Base-by-base conservation (phyloP, 2,329 filamentous ascomycete species). In the Colletotrichum chlorophyti region DNA sequence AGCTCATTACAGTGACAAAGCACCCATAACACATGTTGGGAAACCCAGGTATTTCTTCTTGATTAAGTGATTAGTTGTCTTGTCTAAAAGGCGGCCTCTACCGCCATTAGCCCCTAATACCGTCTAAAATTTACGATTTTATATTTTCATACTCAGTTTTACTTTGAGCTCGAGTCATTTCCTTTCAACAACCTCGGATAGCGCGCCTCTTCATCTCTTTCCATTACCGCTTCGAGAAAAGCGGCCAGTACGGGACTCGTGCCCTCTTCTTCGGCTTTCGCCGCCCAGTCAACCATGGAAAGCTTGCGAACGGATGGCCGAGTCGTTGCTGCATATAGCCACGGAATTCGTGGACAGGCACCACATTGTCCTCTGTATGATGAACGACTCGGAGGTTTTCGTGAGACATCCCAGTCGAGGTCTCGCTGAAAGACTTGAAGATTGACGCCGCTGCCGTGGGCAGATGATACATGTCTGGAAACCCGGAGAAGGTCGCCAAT, bases 301-400 rank as follows among this genome's bases (percentile, higher is more conserved):
- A 4, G 23, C 32, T 32, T 14, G 10, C 11, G n/a, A 53, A 53
- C 6, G 24, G 11, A 2, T 23, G 32, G 5, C 50, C 50, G 17
- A 53, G 47, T 2, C 32, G 31, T 5, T 8, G n/a, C 17, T 53
- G 40, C 50, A 53, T 53, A 19, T 53, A 47, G 1, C 6, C 9
- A 1, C 15, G 32, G 24, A 53, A 53, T 19, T 47, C 50, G 12
- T 38, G 41, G 6, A 53, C 50, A 6, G 50, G 50, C 5, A 53
- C 50, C 24, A 29, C 50, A 7, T 53, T 53, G 24, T n/a, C 41
- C 19, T 53, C 50, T 12, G 50, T 46, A 14, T 53, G 50, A 21
- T 53, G 41, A 2, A 53, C 4, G 7, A 53, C 31, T n/a, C 50
- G 27, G 23, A 10, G 27, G 3, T 11, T 11, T 3, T 32, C 32